Evolutionary conservation across 2,329 filamentous ascomycete genomes (phyloP), one percentile per base, ranked within the genome.

Genomic region (Stagonosporopsis vannaccii): DNA sequence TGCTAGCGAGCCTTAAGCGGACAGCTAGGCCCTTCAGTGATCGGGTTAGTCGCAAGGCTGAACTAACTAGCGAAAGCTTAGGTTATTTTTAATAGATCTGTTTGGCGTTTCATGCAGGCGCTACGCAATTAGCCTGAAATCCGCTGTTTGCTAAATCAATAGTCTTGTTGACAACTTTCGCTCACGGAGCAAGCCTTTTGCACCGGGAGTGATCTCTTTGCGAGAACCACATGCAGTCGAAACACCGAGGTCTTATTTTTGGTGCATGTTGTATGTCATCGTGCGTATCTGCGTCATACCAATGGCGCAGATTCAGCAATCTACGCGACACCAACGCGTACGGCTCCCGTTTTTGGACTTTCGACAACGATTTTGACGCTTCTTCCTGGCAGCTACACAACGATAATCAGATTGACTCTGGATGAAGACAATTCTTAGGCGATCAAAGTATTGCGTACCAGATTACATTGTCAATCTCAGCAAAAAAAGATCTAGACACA

Each of bases 111-210:
- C 50, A 51, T 8, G 22, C 39, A 4, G 15, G 43, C 46, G 33
- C 60, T 56, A 58, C 30, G 12, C 11, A 2, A 13, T n/a, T 62
- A 60, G 57, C 25, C 30, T 23, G 6, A 37, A 23, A 52, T 25
- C 54, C 51, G 50, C 52, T 52, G 59, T 59, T 62, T 56, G 45
- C 46, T 47, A 56, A 56, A 40, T 58, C 59, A 37, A 62, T 63
- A 63, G 53, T 55, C 15, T 8, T 23, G 33, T 26, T 49, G 39
- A 32, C 52, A 45, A 28, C 42, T 43, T 51, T 42, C 26, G 25
- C 37, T 42, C 37, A 19, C 41, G 22, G 17, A 32, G 25, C 15
- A 47, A 56, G 42, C 37, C 25, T 40, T 56, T 43, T 51, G 36
- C 46, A 42, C 35, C 28, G 36, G 47, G 30, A 22, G 23, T 32